Evolutionary conservation across 2,329 filamentous ascomycete genomes (phyloP).

Genomic region (Clarireedia homoeocarpa): DNA sequence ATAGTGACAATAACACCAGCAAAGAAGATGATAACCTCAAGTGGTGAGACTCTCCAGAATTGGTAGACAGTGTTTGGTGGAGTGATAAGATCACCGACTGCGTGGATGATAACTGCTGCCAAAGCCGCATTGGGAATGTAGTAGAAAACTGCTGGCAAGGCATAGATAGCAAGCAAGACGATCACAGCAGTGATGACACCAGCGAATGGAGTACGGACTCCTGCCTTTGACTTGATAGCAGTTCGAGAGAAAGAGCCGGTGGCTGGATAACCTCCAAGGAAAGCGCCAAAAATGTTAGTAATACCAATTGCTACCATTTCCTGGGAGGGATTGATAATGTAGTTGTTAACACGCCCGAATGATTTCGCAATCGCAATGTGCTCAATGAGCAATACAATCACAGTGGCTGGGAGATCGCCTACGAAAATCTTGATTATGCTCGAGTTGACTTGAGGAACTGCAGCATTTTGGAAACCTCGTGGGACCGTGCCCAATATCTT

Average conservation of each 20-base stretch:
- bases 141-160: slow-evolving; percentile 80
- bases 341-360: slow-evolving; percentile 93
- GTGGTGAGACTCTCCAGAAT: slow-evolving; percentile 87
- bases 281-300: slow-evolving; percentile 81
- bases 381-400: slow-evolving; percentile 94
- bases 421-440: slow-evolving; percentile 62
- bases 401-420: slow-evolving; percentile 68
- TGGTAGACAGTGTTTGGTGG: slow-evolving; percentile 86
- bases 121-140: slow-evolving; percentile 81
- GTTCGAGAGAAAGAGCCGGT: slow-evolving; percentile 96
- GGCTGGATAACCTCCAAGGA: slow-evolving; percentile 84
- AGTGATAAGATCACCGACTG: slow-evolving; percentile 86
- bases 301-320: slow-evolving; percentile 93
- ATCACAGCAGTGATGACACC: slow-evolving; percentile 82
- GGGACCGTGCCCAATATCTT: slow-evolving; percentile 70
- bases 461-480: slow-evolving; percentile 75
- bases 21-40: slow-evolving; percentile 91
- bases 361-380: slow-evolving; percentile 97
- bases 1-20: slow-evolving; percentile 84
- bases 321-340: slow-evolving; percentile 90
- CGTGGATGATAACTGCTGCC: slow-evolving; percentile 89
- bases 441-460: slow-evolving; percentile 59
- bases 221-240: slow-evolving; percentile 94
- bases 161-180: slow-evolving; percentile 85
- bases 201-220: slow-evolving; percentile 83